phyloP scores from a whole-genome alignment of 164 flowering plant genomes.

The Nymphaea colorata region DNA sequence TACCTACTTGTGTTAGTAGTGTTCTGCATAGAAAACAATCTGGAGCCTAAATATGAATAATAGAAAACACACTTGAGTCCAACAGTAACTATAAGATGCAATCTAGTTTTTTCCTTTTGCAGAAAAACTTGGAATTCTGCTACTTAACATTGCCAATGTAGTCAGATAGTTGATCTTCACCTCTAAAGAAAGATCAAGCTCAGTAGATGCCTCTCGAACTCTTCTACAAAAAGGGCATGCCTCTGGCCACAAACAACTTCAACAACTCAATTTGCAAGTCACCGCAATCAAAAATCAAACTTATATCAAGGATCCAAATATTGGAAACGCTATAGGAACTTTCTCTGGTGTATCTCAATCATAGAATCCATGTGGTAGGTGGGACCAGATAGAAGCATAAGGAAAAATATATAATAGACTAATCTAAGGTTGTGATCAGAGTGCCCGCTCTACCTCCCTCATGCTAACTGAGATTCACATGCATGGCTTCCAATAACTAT shows the following conservation, averaged over 20 bases:
- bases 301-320: neutral
- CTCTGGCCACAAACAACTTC: constrained; percentile 42
- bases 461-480: too few relatives aligned
- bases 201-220: constrained; percentile 73
- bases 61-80: too few relatives aligned
- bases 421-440: too few relatives aligned
- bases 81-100: neutral
- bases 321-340: neutral
- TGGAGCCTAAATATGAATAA: too few relatives aligned
- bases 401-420: too few relatives aligned
- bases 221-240: constrained; percentile 89
- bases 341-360: neutral
- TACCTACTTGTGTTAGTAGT: too few relatives aligned
- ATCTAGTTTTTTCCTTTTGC: neutral
- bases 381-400: too few relatives aligned
- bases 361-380: too few relatives aligned
- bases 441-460: too few relatives aligned
- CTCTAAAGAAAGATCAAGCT: constrained; percentile 72
- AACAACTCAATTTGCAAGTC: constrained; percentile 6
- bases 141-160: neutral
- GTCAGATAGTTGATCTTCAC: constrained; percentile 17
- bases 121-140: neutral
- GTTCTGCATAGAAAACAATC: too few relatives aligned
- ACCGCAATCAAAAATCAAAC: constrained; percentile 3
- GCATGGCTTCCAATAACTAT: too few relatives aligned